Base-by-base conservation (phyloP, 768 basidiomycete genomes). In the Tephrocybe sp. region DNA sequence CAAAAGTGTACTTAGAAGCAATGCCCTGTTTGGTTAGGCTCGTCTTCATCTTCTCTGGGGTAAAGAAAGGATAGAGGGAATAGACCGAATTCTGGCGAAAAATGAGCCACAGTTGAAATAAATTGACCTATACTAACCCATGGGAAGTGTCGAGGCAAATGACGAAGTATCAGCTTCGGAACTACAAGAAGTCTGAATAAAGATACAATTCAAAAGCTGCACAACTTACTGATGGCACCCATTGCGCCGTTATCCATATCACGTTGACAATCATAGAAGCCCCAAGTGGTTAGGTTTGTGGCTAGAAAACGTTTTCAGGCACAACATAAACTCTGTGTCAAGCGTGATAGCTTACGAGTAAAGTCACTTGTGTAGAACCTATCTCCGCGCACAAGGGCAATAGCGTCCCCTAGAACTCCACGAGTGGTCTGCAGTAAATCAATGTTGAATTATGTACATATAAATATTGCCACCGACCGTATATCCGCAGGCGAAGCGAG, bases 341-440 rank as follows among this genome's bases (percentile, higher is more conserved):
- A 10, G 3, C 3, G 14, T 23, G 9, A 1, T 14, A 3, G 61
- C 73, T 36, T 52, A 77, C 75, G 75, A 7, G 74, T 79, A 60
- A 75, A 77, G 58, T 78, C 74, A 14, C 67, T 74, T 10, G 79
- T 81, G 54, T 69, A 76, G 62, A 76, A 80, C 45, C 79, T 61
- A 58, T 83, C 79, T 1, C 79, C 79, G 40, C 79, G 74, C 51
- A 78, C 68, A 34, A 82, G 66, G 14, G 74, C 68, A 34, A 79
- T 74, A 12, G 80, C 79, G 53, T 82, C 79, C 4, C 72, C 75
- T 1, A 83, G 69, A 30, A 81, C 72, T 4, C 73, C 76, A 16
- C 78, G 64, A 34, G 75, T 72, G 49, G 72, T 75, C 72, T 74
- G 38, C 2, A 22, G 1, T 17, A 22, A 36, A 11, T 36, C 6